Base-by-base conservation (phyloP, 139 green algal species). In the Mesotaenium endlicherianum region DNA sequence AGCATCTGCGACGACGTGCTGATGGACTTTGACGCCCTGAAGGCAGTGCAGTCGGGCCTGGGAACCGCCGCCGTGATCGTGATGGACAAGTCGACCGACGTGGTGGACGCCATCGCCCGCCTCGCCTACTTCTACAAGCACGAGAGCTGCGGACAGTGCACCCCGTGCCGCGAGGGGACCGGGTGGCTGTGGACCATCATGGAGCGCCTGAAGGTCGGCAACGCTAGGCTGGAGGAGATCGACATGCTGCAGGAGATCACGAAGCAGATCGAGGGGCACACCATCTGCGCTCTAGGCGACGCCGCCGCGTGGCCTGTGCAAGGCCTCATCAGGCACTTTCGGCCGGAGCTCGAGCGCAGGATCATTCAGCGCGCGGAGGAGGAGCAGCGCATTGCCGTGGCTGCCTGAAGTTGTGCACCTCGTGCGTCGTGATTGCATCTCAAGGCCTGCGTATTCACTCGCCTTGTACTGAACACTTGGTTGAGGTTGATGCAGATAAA, bases 41-140 rank as follows among this genome's bases (percentile, higher is more conserved):
- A 98, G 91, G 93, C 93, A 81, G 88, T 82, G 80, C 90, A 95
- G 85, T 93, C 88, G 1, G 95, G 94, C 59, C 90, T 99, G 80
- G 96, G 96, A 49, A 99, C 96, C 6, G 96, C 95, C 1, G 96
- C 95, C 1, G 96, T 99, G n/a, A 99, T 98, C 71, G 96, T 98
- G 38, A 99, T 98, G 95, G 94, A 99, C 90, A 98, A 98, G 91
- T 91, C 59, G 50, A 98, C 96, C 3, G 96, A 99, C 82, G 87
- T 97, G 1, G 95, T 99, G 47, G 96, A 98, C 72, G 96, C 96
- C 57, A 98, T 99, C 84, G 90, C 91, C 40, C 84, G 94, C 41
- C 91, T 99, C 77, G 91, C 89, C 11, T 98, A 98, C 92, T 99
- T 99, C 89, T 99, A 99, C 95, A 99, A 99, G 93, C 95, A 98